Base-by-base conservation (phyloP, 148 eudicot species). In the Simmondsia chinensis region DNA sequence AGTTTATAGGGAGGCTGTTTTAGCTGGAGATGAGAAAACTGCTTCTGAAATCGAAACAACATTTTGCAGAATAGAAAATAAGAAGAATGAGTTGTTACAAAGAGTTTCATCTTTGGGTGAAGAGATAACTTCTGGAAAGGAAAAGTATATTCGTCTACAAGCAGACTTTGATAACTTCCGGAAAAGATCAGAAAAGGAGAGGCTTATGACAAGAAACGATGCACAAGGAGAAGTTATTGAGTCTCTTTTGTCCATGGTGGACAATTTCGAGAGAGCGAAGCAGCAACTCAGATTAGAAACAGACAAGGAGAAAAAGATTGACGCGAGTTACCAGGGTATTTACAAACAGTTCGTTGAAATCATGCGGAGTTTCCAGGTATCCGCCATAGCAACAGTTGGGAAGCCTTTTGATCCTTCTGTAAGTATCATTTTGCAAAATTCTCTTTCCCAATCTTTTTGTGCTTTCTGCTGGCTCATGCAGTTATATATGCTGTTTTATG, bases 321-420 rank as follows among this genome's bases (percentile, higher is more conserved):
- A 85, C 59, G 60, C 87, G 30, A 85, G 97, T 61, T 91, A 85
- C 55, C 97, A 85, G 64, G 97, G 97, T 7, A 85, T 91, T 33
- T 91, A 91, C 54, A 91, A 91, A 76, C 95, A 85, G 54, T 82
- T 91, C 68, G 95, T 91, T n/a, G 97, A 91, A 54, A 72, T 76
- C 25, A 76, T 85, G 95, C 76, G 77, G 65, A 81, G 87, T 56
- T 76, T 91, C 61, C 68, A 52, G 4, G 94, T 91, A 26, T 57
- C 88, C 50, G 79, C 57, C 29, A 68, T 91, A 21, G 74, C 82
- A 20, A 79, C 95, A 5, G 83, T 84, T 25, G 95, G 97, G 50
- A 91, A 79, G 74, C 88, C 88, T 41, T 91, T 91, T 59, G 95
- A 91, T 79, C 95, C 97, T 35, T 42, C 68, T 3, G 97, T 91